phyloP scores from a whole-genome alignment of 2,329 filamentous ascomycete genomes.

The Lasiodiplodia hormozganensis region DNA sequence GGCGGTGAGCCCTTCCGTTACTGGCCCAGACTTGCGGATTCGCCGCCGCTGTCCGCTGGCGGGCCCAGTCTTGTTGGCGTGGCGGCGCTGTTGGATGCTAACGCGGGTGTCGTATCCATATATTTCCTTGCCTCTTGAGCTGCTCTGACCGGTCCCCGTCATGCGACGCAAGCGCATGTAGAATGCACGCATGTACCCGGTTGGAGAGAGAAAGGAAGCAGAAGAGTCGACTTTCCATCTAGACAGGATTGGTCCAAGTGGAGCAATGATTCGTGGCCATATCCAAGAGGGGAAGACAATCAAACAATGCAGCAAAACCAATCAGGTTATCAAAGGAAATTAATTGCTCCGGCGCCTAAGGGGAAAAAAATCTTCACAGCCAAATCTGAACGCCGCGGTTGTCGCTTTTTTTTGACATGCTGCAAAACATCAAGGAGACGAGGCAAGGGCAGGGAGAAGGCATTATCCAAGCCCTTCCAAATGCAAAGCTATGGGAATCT shows the following conservation, averaged over 20 bases:
- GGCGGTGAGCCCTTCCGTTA: not conserved
- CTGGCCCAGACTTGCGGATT: not conserved
- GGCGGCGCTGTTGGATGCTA: not conserved
- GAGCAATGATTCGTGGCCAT: not conserved
- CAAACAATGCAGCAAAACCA: too few relatives aligned
- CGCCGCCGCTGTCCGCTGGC: not conserved
- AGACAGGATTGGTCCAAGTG: not conserved
- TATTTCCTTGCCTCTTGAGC: conserved; percentile 6
- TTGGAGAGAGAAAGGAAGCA: not conserved
- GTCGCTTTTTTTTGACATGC: not conserved
- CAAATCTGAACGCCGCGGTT: not conserved
- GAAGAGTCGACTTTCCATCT: not conserved
- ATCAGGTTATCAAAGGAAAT: not conserved
- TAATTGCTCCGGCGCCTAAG: not conserved
- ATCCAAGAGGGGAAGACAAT: not conserved
- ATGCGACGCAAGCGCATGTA: not conserved
- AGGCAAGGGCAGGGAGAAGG: not conserved
- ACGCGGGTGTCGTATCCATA: conserved; percentile 2
- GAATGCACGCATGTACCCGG: conserved; percentile 14
- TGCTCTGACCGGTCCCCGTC: not conserved
- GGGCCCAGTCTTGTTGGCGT: not conserved
- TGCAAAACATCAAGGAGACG: too few relatives aligned
- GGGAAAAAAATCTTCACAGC: not conserved
- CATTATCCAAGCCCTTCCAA: too few relatives aligned
- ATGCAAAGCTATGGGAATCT: too few relatives aligned